Evolutionary conservation across 2,329 filamentous ascomycete species (phyloP).

Genomic region (Pyrenochaeta sp.): DNA sequence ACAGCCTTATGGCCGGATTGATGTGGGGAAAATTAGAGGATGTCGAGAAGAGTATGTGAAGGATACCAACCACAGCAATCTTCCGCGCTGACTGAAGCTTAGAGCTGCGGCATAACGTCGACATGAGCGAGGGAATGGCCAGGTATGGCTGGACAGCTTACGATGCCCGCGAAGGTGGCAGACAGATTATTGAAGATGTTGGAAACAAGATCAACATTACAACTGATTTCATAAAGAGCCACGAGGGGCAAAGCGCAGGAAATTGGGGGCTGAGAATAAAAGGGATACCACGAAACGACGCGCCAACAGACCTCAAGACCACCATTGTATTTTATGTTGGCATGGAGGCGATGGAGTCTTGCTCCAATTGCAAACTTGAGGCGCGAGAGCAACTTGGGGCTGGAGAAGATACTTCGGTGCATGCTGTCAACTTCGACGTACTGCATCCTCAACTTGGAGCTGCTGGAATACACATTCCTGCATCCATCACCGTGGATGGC

Average conservation of each 20-base stretch:
- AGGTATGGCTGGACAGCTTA: slow-evolving; percentile 98
- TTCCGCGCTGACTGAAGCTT: slow-evolving; percentile 11
- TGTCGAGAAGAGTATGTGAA: slow-evolving; percentile 74
- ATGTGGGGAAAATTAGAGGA: slow-evolving; percentile 89
- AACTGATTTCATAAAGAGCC: slow-evolving; percentile 89
- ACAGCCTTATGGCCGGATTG: slow-evolving; percentile 78
- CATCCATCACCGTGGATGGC: slow-evolving; percentile 66
- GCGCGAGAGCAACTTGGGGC: slow-evolving; percentile 62
- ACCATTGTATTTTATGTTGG: slow-evolving; percentile 82
- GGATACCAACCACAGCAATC: background rate
- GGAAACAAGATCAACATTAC: slow-evolving; percentile 87
- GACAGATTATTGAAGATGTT: slow-evolving; percentile 86
- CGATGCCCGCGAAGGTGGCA: slow-evolving; percentile 83
- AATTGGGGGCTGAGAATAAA: slow-evolving; percentile 90
- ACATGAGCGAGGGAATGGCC: slow-evolving; percentile 89
- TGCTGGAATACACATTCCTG: slow-evolving; percentile 76
- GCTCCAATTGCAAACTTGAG: slow-evolving; percentile 56
- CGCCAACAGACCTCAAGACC: slow-evolving; percentile 71
- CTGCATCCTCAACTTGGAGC: slow-evolving; percentile 74
- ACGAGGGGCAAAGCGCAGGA: slow-evolving; percentile 83
- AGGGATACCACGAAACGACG: slow-evolving; percentile 76
- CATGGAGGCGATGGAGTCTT: slow-evolving; percentile 74
- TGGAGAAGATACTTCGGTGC: slow-evolving; percentile 59
- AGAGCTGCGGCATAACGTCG: slow-evolving; percentile 87
- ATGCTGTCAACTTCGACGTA: slow-evolving; percentile 73